Percentiles rank a stretch among this genome's conserved stretches.
phyloP scores from a whole-genome alignment of 768 basidiomycete genomes.

The Rubroboletus pulcherrimus region DNA sequence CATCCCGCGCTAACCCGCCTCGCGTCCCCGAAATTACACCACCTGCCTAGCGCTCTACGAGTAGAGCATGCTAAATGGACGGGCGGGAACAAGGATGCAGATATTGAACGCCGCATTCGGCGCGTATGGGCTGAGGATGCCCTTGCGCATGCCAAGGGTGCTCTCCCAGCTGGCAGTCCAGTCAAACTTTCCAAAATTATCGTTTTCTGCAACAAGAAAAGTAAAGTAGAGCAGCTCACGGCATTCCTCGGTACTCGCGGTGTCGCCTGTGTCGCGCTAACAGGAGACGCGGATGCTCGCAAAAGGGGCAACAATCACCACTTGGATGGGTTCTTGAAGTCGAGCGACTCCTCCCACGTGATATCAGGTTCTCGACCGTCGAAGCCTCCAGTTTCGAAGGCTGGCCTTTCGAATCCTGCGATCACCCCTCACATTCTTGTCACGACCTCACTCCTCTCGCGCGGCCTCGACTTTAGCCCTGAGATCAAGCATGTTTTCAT shows the following conservation, averaged over 20 bases:
- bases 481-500: conserved; percentile 79
- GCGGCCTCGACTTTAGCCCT: conserved; percentile 85
- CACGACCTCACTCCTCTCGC: conserved; percentile 86
- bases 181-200: conserved; percentile 60
- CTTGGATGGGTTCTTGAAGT: conserved; percentile 67
- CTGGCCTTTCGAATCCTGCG: conserved; percentile 22
- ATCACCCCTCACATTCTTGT: conserved; percentile 65
- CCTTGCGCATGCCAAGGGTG: conserved; percentile 25
- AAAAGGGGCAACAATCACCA: conserved; percentile 70
- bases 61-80: conserved; percentile 75
- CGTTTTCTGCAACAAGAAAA: conserved; percentile 79
- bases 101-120: conserved; percentile 72
- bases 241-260: conserved; percentile 55
- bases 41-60: conserved; percentile 63
- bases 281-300: conserved; percentile 55
- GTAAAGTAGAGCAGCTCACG: conserved; percentile 61
- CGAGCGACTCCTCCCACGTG: neutral
- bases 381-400: conserved; percentile 5
- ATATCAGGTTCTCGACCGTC: neutral
- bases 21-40: conserved; percentile 76
- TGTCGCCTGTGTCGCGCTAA: conserved; percentile 62
- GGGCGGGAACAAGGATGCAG: conserved; percentile 76
- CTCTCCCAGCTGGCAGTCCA: conserved; percentile 17
- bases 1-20: conserved; percentile 70
- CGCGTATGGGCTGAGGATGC: conserved; percentile 73